Percentiles rank a stretch among this genome's conserved stretches.
Conservation (phyloP, 1,284 basidiomycete genomes). For the Exobasidium rhododendri region DNA sequence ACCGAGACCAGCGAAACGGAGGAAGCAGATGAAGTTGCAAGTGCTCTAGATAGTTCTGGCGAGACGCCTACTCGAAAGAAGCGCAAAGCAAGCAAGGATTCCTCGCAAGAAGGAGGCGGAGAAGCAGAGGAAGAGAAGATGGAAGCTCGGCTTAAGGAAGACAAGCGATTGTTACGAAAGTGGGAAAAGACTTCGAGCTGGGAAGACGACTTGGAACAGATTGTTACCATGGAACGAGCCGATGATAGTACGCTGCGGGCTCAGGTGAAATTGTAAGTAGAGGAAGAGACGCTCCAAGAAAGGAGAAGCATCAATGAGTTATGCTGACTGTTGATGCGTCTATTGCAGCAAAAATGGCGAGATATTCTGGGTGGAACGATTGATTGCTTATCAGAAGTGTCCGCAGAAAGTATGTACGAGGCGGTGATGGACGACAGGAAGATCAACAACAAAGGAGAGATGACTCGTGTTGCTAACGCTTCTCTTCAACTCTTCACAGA, state of each 20-base stretch:
- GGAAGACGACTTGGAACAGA: not conserved
- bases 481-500: no score
- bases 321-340: no score
- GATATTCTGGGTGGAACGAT: not conserved
- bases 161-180: not conserved
- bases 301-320: no score
- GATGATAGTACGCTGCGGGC: not conserved
- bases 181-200: not conserved
- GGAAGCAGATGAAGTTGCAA: not conserved
- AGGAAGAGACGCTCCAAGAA: not conserved
- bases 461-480: no score
- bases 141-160: not conserved
- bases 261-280: not conserved
- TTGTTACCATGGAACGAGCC: not conserved
- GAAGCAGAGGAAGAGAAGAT: not conserved
- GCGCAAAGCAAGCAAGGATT: not conserved
- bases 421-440: no score
- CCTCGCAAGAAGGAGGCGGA: not conserved
- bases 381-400: not conserved
- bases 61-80: not conserved
- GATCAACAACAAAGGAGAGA: not conserved
- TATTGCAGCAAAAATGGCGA: not conserved
- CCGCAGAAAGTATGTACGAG: not conserved
- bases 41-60: not conserved
- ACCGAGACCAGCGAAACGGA: not conserved